Evolutionary conservation across 2,329 filamentous ascomycete species (phyloP), one percentile per base, ranked within the genome.

Genomic region (Fonsecaea pedrosoi): DNA sequence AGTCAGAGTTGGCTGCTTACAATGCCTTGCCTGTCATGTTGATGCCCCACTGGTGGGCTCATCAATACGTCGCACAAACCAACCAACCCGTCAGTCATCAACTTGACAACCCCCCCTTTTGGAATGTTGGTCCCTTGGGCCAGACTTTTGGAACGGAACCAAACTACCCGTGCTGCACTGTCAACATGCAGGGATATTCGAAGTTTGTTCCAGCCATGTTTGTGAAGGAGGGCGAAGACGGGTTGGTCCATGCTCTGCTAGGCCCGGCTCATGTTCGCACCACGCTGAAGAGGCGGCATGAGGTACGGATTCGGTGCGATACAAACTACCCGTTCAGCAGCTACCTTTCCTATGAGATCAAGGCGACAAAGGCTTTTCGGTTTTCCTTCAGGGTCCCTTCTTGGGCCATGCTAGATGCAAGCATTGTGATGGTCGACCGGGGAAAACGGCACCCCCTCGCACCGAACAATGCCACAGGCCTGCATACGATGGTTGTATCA

Each of bases 131-230:
- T 57, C 75, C 73, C 4, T 73, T 74, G 34, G 80, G 80, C 1
- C 79, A 83, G 45, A 83, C 82, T 0, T 87, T 83, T 71, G 84
- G 84, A 1, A 75, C 86, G 13, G 84, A 85, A 64, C 82, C 83
- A 1, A 79, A 84, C 38, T 86, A 77, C 64, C 78, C 78, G 38
- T 87, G 85, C 74, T 87, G 85, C 70, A 86, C 85, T 1, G 85
- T 87, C 66, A 87, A 87, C 65, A 84, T 87, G 69, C 84, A 87
- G 70, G 86, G 83, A 8, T 85, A 83, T 67, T 84, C 86, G 0
- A 87, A 87, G 69, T 86, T 84, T 64, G 73, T 84, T 0, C 79
- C 83, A 9, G 78, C 80, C 64, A 81, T 80, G 65, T 87, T 80
- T 75, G 79, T 82, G 5, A 72, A 71, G 9, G 73, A 78, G 2